Percentiles rank a stretch among this genome's conserved stretches.
Evolutionary conservation across 495 filamentous ascomycete species (phyloP).

Genomic region (Aspergillus conjunctus): DNA sequence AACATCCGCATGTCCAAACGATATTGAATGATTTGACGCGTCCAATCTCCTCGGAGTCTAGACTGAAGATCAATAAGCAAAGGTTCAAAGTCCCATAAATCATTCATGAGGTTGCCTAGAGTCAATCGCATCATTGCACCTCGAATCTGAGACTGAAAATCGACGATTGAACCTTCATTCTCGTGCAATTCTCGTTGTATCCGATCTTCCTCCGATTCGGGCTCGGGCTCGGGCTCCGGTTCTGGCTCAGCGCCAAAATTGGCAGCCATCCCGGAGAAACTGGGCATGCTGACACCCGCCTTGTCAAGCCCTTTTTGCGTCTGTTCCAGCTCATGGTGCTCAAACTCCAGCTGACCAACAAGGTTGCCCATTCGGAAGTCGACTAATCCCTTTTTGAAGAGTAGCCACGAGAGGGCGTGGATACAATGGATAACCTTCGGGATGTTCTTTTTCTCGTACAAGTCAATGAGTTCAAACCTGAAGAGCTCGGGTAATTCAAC

Average conservation of each 20-base stretch:
- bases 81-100: constrained; percentile 86
- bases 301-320: constrained; percentile 97
- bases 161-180: constrained; percentile 66
- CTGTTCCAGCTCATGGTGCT: constrained; percentile 94
- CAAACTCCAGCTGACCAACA: constrained; percentile 95
- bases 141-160: constrained; percentile 85
- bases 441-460: constrained; percentile 99
- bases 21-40: constrained; percentile 75
- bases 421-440: constrained; percentile 99
- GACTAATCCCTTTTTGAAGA: constrained; percentile 91
- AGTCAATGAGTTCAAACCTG: constrained; percentile 93
- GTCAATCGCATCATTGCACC: constrained; percentile 77
- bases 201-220: constrained; percentile 87
- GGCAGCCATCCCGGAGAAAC: constrained; percentile 94
- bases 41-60: constrained; percentile 76
- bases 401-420: constrained; percentile 92
- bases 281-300: constrained; percentile 92
- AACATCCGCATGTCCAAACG: constrained; percentile 77
- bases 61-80: constrained; percentile 80
- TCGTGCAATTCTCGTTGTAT: constrained; percentile 82
- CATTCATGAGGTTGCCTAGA: constrained; percentile 81
- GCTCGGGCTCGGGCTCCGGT: constrained; percentile 64
- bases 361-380: constrained; percentile 98
- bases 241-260: constrained; percentile 86
- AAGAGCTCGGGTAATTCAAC: constrained; percentile 98